These are phyloP conservation scores for Abortiporus biennis DNA, from an alignment of 1,284 basidiomycete species.

Conservation along the genomic window DNA sequence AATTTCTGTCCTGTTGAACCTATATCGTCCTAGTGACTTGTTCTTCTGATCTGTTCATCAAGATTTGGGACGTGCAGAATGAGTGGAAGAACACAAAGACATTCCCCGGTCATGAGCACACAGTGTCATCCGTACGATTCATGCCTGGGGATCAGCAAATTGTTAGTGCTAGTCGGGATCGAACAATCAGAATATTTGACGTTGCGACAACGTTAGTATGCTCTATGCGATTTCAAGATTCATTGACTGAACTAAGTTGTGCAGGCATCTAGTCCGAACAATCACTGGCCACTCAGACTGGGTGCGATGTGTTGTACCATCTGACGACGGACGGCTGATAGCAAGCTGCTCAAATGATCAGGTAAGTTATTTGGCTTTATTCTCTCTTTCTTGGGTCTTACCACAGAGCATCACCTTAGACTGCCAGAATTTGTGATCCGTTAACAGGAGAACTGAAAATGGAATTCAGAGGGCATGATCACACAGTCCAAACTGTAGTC, in stretches of 20 bases:
- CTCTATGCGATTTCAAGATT: neutral
- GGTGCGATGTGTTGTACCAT: conserved; percentile 62
- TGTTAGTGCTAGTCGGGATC: conserved; percentile 83
- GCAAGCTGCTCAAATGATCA: conserved; percentile 85
- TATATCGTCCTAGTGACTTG: conserved; percentile 61
- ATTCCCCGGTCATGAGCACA: conserved; percentile 87
- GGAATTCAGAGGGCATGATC: conserved; percentile 84
- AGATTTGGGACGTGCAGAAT: conserved; percentile 87
- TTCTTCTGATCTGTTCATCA: conserved; percentile 86
- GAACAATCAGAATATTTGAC: conserved; percentile 84
- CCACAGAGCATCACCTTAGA: conserved; percentile 46
- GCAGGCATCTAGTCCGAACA: conserved; percentile 54
- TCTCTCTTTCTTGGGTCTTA: conserved; percentile 3
- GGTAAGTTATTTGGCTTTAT: conserved; percentile 34
- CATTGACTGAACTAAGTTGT: neutral
- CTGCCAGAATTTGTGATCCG: conserved; percentile 77
- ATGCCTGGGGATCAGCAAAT: conserved; percentile 80
- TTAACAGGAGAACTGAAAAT: conserved; percentile 72
- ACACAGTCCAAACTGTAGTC: conserved; percentile 78
- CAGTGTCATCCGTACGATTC: conserved; percentile 81
- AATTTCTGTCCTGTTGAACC: neutral
- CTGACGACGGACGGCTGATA: conserved; percentile 70
- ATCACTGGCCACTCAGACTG: conserved; percentile 55
- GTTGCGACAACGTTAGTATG: conserved; percentile 69
- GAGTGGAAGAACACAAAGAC: conserved; percentile 89